phyloP scores from a whole-genome alignment of 805 yeast genomes.

The Candida vartiovaarae region DNA sequence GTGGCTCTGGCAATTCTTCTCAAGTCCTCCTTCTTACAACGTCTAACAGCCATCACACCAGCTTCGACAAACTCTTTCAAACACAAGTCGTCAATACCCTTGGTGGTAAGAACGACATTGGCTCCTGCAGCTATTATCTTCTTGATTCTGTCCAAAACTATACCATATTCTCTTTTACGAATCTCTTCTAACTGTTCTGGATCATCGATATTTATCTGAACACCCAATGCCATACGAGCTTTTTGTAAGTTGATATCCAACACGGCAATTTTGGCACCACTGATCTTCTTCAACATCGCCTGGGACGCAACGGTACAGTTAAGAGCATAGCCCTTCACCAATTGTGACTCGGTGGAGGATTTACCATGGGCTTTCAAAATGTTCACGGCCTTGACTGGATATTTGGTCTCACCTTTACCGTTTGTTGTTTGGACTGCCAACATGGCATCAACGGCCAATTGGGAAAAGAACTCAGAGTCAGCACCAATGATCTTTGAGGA shows the following conservation, averaged over 20 bases:
- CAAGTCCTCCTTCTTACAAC: constrained; percentile 94
- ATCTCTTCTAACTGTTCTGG: constrained; percentile 94
- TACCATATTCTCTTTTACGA: constrained; percentile 89
- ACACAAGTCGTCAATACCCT: constrained; percentile 95
- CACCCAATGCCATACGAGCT: constrained; percentile 97
- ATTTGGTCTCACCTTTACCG: constrained; percentile 78
- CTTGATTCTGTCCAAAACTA: constrained; percentile 56
- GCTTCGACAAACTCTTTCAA: constrained; percentile 90
- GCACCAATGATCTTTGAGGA: constrained; percentile 93
- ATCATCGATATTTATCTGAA: constrained; percentile 91
- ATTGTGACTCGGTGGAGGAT: constrained; percentile 76
- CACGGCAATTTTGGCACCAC: constrained; percentile 76
- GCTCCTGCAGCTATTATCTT: constrained; percentile 83
- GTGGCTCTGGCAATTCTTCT: constrained; percentile 97
- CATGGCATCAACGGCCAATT: constrained; percentile 92
- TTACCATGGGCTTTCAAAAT: constrained; percentile 95
- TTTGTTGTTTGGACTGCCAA: constrained; percentile 89
- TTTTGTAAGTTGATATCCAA: constrained; percentile 91
- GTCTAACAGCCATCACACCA: constrained; percentile 83
- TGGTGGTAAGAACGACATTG: constrained; percentile 90
- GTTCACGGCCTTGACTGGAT: constrained; percentile 96
- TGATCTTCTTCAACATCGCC: constrained; percentile 78
- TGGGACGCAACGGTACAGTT: constrained; percentile 97
- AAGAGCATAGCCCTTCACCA: constrained; percentile 90
- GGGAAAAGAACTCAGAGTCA: constrained; percentile 83